Evolutionary conservation across 306 rosid species (phyloP).

Genomic region (Rubus idaeus): DNA sequence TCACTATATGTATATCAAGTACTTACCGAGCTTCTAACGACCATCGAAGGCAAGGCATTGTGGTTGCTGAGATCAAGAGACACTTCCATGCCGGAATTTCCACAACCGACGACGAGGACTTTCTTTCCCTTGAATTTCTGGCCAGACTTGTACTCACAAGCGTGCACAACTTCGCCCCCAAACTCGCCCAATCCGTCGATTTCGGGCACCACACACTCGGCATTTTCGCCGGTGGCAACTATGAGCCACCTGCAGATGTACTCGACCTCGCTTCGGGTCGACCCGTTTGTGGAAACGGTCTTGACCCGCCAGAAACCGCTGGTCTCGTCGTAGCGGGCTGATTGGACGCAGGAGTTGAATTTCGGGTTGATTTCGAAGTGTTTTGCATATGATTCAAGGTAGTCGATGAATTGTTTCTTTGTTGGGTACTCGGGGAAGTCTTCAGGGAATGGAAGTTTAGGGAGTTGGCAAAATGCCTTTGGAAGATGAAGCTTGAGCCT

Average conservation of each 20-base stretch:
- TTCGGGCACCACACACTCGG: constrained; percentile 73
- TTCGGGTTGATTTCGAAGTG: constrained; percentile 63
- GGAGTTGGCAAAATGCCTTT: constrained; percentile 84
- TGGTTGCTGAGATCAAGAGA: constrained; percentile 87
- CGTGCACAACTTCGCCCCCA: constrained; percentile 69
- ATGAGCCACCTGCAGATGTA: constrained; percentile 81
- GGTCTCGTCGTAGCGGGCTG: constrained; percentile 64
- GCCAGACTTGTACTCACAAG: constrained; percentile 77
- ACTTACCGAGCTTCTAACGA: constrained; percentile 84
- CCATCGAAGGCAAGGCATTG: constrained; percentile 76
- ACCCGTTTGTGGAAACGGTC: constrained; percentile 37
- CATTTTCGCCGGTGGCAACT: constrained; percentile 96
- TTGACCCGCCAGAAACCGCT: constrained; percentile 73
- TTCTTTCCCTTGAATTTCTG: constrained; percentile 70
- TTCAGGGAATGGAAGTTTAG: constrained; percentile 69
- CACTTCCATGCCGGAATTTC: constrained; percentile 95
- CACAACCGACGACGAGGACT: constrained; percentile 88
- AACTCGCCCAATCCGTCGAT: constrained; percentile 66
- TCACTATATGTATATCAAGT: background rate
- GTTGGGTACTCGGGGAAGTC: constrained; percentile 85
- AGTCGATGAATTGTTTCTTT: constrained; percentile 66
- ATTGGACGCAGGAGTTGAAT: constrained; percentile 72
- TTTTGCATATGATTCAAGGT: constrained; percentile 65
- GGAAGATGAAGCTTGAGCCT: constrained; percentile 97
- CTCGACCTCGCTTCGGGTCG: constrained; percentile 46